Percentiles rank a stretch among this genome's conserved stretches.
These are phyloP conservation scores for Gossypium gossypioides DNA, from an alignment of 441 rosid species.

Conservation along the genomic window DNA sequence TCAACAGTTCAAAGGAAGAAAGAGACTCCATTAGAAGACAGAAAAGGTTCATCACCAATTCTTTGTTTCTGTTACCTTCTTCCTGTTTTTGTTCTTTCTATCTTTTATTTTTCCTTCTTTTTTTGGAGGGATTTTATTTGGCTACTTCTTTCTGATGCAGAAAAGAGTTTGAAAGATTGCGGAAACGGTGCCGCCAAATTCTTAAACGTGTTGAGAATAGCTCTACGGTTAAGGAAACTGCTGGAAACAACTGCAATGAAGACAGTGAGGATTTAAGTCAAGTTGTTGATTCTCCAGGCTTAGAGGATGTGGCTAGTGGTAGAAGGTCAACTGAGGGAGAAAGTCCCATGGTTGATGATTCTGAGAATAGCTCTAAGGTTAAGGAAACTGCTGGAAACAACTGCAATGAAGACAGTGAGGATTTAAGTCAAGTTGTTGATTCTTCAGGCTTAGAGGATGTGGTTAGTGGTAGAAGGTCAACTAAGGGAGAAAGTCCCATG, in stretches of 20 bases:
- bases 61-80: background rate
- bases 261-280: conserved; percentile 30
- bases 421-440: conserved; percentile 35
- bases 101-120: conserved; percentile 1
- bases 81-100: background rate
- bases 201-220: conserved; percentile 29
- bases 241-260: conserved; percentile 27
- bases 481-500: conserved; percentile 22
- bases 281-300: conserved; percentile 35
- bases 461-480: conserved; percentile 33
- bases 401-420: conserved; percentile 29
- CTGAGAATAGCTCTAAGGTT: conserved; percentile 9
- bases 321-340: conserved; percentile 30
- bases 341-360: conserved; percentile 25
- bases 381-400: conserved; percentile 28
- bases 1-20: conserved; percentile 61
- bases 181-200: conserved; percentile 45
- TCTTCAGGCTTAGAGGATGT: conserved; percentile 43
- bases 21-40: conserved; percentile 39
- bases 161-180: conserved; percentile 53
- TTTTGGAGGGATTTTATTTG: background rate
- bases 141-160: conserved; percentile 31
- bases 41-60: conserved; percentile 29
- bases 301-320: conserved; percentile 41
- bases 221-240: conserved; percentile 27